A percentile compares a stretch with the other conserved stretches of the same genome.
These are phyloP conservation scores for Trichopus zeylanicus DNA, from an alignment of 116 monocot species.

Conservation along the genomic window DNA sequence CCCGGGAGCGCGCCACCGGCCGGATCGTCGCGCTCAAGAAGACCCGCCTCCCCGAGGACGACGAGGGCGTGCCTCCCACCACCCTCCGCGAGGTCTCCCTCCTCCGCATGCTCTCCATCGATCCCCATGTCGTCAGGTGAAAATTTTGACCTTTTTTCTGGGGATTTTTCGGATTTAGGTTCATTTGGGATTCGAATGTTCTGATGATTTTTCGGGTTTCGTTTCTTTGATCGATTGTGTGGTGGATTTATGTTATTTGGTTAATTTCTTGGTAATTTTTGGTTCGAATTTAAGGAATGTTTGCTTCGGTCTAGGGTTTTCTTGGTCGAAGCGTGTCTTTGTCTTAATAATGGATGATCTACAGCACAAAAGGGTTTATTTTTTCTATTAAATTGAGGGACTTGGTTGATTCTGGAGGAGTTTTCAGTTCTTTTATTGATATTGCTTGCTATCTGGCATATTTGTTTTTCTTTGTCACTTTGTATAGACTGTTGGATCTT, in stretches of 20 bases:
- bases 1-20: slow-evolving; percentile 37
- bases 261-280: too few relatives aligned
- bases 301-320: too few relatives aligned
- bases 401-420: too few relatives aligned
- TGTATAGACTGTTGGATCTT: slow-evolving; percentile 74
- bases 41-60: slow-evolving; percentile 46
- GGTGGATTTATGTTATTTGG: too few relatives aligned
- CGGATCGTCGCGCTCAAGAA: slow-evolving; percentile 53
- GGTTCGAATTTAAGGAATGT: too few relatives aligned
- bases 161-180: background rate
- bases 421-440: background rate
- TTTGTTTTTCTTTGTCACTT: background rate
- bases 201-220: too few relatives aligned
- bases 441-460: background rate
- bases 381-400: too few relatives aligned
- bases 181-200: too few relatives aligned
- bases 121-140: slow-evolving; percentile 46
- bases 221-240: too few relatives aligned
- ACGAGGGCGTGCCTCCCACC: slow-evolving; percentile 55
- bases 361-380: too few relatives aligned
- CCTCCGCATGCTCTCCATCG: slow-evolving; percentile 50
- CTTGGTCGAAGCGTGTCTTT: too few relatives aligned
- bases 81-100: slow-evolving; percentile 57
- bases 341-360: too few relatives aligned
- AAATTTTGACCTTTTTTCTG: background rate